These are phyloP conservation scores for Starmerella gropengiesseri DNA, from an alignment of 805 yeast species.

Conservation along the genomic window DNA sequence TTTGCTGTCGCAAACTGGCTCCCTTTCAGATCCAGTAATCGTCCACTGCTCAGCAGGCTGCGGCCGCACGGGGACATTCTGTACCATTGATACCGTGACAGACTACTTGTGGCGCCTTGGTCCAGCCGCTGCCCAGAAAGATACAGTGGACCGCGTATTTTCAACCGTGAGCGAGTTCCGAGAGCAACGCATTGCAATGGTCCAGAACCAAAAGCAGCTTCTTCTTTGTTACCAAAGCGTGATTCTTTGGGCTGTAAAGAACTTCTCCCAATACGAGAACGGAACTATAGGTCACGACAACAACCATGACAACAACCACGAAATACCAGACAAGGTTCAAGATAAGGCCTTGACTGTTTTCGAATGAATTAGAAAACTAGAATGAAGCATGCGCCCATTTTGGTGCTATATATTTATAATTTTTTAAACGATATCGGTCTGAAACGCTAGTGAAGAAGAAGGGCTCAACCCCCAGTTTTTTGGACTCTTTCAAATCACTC, in stretches of 20 bases:
- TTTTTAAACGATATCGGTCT: too few species aligned
- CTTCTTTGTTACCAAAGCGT: constrained; percentile 60
- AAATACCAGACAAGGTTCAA: too few species aligned
- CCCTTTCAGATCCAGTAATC: constrained; percentile 30
- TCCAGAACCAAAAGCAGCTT: constrained; percentile 67
- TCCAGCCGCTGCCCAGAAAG: constrained; percentile 2
- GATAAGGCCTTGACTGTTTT: too few species aligned
- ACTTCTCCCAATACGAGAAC: neutral
- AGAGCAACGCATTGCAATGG: constrained; percentile 72
- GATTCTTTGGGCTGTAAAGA: constrained; percentile 21
- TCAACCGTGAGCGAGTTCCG: constrained; percentile 56
- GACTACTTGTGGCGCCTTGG: constrained; percentile 32
- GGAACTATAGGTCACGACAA: neutral
- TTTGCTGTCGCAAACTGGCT: constrained; percentile 25
- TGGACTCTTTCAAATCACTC: neutral
- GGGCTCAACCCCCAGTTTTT: neutral
- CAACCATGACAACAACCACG: too few species aligned
- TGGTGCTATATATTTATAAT: too few species aligned
- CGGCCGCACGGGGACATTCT: constrained; percentile 90
- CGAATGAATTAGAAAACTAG: too few species aligned
- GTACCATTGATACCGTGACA: constrained; percentile 32
- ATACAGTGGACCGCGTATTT: constrained; percentile 43
- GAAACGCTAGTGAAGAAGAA: too few species aligned
- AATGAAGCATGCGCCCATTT: too few species aligned
- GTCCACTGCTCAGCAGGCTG: constrained; percentile 97